Conservation (phyloP, 306 rosid species). For the Comarum palustre region DNA sequence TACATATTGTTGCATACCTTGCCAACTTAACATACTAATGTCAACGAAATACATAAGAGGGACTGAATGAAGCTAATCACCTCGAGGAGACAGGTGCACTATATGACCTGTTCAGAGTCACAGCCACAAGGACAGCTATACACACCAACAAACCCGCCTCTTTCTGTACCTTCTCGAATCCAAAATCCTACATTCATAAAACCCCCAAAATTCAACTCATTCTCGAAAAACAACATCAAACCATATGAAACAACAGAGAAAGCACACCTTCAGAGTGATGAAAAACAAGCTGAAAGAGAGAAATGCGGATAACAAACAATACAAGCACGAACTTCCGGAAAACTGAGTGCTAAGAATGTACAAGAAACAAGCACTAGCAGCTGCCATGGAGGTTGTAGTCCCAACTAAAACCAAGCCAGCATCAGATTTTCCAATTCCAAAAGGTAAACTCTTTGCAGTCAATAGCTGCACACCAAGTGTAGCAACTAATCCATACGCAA, state of each 20-base stretch:
- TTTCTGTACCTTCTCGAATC: constrained; percentile 52
- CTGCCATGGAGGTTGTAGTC: constrained; percentile 73
- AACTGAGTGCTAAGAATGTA: constrained; percentile 65
- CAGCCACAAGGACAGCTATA: constrained; percentile 65
- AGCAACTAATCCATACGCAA: constrained; percentile 62
- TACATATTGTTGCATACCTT: not conserved
- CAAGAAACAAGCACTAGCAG: constrained; percentile 76
- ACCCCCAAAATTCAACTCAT: constrained; percentile 1
- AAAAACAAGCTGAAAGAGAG: constrained; percentile 71
- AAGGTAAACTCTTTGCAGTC: constrained; percentile 43
- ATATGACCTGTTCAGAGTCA: constrained; percentile 64
- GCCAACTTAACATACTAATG: not conserved
- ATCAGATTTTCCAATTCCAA: constrained; percentile 50
- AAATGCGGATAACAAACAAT: constrained; percentile 68
- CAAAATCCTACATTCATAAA: constrained; percentile 50
- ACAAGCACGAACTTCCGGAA: constrained; percentile 62
- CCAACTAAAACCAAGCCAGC: constrained; percentile 59
- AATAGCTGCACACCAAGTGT: constrained; percentile 52
- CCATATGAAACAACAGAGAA: not conserved
- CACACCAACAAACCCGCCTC: constrained; percentile 52
- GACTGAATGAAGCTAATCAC: constrained; percentile 29
- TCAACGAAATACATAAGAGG: not conserved
- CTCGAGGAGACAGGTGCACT: constrained; percentile 50
- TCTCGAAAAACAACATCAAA: not conserved
- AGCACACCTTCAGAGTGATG: constrained; percentile 46